A percentile compares a stretch with the other conserved stretches of the same genome.
phyloP scores from a whole-genome alignment of 2,329 filamentous ascomycete species.

The Penicillium janthinellum region DNA sequence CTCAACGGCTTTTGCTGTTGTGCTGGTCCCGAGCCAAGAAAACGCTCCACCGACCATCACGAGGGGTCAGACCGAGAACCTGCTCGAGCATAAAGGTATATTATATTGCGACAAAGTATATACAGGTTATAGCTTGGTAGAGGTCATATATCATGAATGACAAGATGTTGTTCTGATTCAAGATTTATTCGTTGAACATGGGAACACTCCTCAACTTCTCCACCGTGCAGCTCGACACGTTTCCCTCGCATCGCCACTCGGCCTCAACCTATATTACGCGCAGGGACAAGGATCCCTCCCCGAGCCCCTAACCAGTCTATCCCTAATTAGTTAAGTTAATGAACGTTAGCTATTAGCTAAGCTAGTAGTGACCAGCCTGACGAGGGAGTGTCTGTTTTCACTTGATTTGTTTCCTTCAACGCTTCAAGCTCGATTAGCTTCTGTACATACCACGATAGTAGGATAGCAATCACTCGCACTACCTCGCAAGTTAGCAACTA shows the following conservation, averaged over 20 bases:
- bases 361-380: not conserved
- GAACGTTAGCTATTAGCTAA: not conserved
- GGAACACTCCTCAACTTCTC: no score
- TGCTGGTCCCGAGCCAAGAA: not conserved
- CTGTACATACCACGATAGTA: no score
- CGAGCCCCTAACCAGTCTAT: not conserved
- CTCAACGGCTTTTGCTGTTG: slow-evolving; percentile 20
- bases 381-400: not conserved
- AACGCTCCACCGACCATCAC: slow-evolving; percentile 4
- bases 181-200: no score
- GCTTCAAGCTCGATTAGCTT: no score
- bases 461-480: no score
- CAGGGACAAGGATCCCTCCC: not conserved
- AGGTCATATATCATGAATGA: not conserved
- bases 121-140: not conserved
- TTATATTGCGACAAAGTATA: not conserved
- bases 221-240: not conserved
- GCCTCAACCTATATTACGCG: not conserved
- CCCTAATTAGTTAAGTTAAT: not conserved
- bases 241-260: not conserved
- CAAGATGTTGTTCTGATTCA: no score
- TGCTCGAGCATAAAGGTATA: not conserved
- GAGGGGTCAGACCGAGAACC: not conserved
- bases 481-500: no score
- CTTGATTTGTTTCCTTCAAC: not conserved